phyloP scores from a whole-genome alignment of 306 rosid genomes.

The Sicyos edulis region DNA sequence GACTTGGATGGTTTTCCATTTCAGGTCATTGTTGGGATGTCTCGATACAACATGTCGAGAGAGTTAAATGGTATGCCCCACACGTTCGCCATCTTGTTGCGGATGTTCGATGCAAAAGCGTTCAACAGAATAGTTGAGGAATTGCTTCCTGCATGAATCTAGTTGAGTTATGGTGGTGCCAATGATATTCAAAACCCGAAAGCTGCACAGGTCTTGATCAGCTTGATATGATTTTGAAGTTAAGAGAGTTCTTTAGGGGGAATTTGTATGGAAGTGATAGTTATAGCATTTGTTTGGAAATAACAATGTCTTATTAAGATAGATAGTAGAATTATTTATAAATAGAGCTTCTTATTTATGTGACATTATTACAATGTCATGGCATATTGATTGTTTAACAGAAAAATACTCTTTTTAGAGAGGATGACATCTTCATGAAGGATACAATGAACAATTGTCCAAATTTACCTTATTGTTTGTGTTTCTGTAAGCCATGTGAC shows the following conservation, averaged over 20 bases:
- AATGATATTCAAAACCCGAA: not conserved
- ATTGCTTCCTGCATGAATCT: slow-evolving; percentile 5
- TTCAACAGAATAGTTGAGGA: slow-evolving; percentile 25
- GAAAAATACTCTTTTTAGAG: no score
- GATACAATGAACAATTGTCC: no score
- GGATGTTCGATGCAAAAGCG: slow-evolving; percentile 62
- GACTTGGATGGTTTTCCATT: slow-evolving; percentile 5
- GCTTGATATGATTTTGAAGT: slow-evolving; percentile 1
- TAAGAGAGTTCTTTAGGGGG: not conserved
- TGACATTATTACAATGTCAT: not conserved
- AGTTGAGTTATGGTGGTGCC: not conserved
- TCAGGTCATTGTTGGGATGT: slow-evolving; percentile 79
- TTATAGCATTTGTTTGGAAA: no score
- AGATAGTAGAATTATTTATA: not conserved
- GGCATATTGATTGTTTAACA: no score
- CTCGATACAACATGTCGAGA: slow-evolving; percentile 61
- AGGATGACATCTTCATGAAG: no score
- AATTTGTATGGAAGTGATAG: not conserved
- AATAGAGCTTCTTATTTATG: not conserved
- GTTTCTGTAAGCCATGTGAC: no score
- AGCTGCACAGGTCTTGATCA: slow-evolving; percentile 4
- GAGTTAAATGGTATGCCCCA: slow-evolving; percentile 96
- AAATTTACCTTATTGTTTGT: no score
- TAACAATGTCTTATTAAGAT: not conserved
- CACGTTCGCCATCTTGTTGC: slow-evolving; percentile 84